Percentiles rank a stretch among this genome's conserved stretches.
phyloP scores from a whole-genome alignment of 352 stramenopile species.

The Pilasporangium apinafurcum region DNA sequence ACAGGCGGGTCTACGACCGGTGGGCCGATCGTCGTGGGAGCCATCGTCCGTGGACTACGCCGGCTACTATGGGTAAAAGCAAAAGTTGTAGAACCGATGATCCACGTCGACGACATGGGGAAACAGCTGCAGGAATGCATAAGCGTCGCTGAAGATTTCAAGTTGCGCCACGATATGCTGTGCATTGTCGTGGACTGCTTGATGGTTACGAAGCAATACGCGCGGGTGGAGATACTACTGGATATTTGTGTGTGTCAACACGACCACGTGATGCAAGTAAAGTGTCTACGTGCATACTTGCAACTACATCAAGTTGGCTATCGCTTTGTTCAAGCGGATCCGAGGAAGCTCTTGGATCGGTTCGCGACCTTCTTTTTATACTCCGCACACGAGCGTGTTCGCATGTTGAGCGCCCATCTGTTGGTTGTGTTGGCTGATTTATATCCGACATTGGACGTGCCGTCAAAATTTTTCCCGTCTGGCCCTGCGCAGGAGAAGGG shows the following conservation, averaged over 20 bases:
- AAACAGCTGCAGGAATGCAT: slow-evolving; percentile 76
- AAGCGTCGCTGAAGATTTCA: slow-evolving; percentile 69
- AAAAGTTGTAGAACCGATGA: slow-evolving; percentile 69
- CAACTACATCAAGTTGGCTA: slow-evolving; percentile 33
- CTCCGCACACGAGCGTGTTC: slow-evolving; percentile 16
- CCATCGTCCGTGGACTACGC: slow-evolving; percentile 58
- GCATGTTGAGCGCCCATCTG: slow-evolving; percentile 23
- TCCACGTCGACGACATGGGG: slow-evolving; percentile 71
- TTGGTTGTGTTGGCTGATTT: slow-evolving; percentile 15
- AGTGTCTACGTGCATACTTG: slow-evolving; percentile 51
- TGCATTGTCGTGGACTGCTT: slow-evolving; percentile 69
- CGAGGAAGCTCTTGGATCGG: slow-evolving; percentile 21
- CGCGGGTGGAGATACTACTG: slow-evolving; percentile 34
- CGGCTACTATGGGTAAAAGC: slow-evolving; percentile 51
- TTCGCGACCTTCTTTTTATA: slow-evolving; percentile 26
- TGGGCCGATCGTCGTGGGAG: slow-evolving; percentile 48
- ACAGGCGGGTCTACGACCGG: slow-evolving; percentile 13
- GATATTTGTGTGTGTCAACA: slow-evolving; percentile 45
- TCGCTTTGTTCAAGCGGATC: slow-evolving; percentile 3
- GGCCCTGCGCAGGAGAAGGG: too few relatives aligned
- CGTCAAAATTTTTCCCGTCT: slow-evolving; percentile 18
- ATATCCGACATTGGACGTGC: slow-evolving; percentile 14
- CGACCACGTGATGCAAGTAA: slow-evolving; percentile 43
- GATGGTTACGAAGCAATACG: slow-evolving; percentile 27
- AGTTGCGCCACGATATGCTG: slow-evolving; percentile 68